Percentiles rank a stretch among this genome's conserved stretches.
These are phyloP conservation scores for Mucor velutinosus DNA, from an alignment of 371 early-diverging fungal species.

Conservation along the genomic window DNA sequence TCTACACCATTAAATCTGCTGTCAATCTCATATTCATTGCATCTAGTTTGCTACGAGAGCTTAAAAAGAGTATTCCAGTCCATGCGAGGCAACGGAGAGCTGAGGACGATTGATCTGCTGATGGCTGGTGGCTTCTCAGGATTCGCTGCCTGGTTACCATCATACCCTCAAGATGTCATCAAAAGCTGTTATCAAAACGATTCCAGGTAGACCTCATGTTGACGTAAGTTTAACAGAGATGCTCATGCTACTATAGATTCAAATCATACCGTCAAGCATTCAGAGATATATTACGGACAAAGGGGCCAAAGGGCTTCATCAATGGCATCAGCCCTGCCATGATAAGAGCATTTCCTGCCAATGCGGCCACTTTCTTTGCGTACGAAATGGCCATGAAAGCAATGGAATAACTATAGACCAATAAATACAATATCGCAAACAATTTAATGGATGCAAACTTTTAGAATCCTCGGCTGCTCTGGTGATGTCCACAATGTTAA, in stretches of 20 bases:
- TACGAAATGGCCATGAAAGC: slow-evolving; percentile 76
- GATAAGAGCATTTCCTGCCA: slow-evolving; percentile 88
- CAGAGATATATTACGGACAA: slow-evolving; percentile 42
- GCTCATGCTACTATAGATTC: slow-evolving; percentile 15
- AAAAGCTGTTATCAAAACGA: slow-evolving; percentile 81
- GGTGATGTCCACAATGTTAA: too few relatives aligned
- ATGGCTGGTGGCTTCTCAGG: slow-evolving; percentile 87
- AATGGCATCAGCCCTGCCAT: slow-evolving; percentile 83
- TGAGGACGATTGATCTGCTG: slow-evolving; percentile 67
- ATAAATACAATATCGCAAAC: neutral
- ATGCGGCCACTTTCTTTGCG: slow-evolving; percentile 83
- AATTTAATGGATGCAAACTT: too few relatives aligned
- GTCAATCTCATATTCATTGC: neutral
- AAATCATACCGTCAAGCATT: slow-evolving; percentile 37
- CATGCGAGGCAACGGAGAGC: slow-evolving; percentile 37
- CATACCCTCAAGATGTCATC: slow-evolving; percentile 90
- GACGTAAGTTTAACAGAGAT: neutral
- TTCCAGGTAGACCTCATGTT: neutral
- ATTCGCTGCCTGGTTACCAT: slow-evolving; percentile 83
- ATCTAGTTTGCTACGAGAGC: slow-evolving; percentile 67
- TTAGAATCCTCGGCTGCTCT: too few relatives aligned
- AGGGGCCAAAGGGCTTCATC: slow-evolving; percentile 62
- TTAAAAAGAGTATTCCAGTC: slow-evolving; percentile 59
- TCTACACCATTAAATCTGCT: neutral
- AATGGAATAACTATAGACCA: slow-evolving; percentile 8